Percentiles rank a stretch among this genome's conserved stretches.
Conservation (phyloP, 2,329 filamentous ascomycete species). For the Didymella sp. region DNA sequence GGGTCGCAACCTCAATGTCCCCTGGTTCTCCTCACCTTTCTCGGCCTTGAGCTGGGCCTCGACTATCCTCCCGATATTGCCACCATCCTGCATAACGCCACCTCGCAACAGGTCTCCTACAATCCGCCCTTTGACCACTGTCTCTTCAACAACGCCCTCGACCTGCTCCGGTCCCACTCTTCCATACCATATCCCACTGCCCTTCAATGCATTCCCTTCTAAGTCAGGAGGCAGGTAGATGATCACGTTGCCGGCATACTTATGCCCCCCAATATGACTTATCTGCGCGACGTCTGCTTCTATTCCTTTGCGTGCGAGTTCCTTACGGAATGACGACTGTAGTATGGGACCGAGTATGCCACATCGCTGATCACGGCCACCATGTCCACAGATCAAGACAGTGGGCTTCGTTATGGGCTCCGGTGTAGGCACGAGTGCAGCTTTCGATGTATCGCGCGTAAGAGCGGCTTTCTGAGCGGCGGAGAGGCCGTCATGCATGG, state of each 20-base stretch:
- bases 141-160: slow-evolving; percentile 76
- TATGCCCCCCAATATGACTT: slow-evolving; percentile 84
- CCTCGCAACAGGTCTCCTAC: slow-evolving; percentile 76
- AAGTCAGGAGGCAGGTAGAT: slow-evolving; percentile 72
- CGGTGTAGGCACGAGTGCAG: slow-evolving; percentile 61
- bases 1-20: slow-evolving; percentile 25
- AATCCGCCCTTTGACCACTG: slow-evolving; percentile 70
- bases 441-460: slow-evolving; percentile 57
- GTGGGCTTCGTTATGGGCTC: slow-evolving; percentile 45
- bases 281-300: slow-evolving; percentile 71
- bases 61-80: slow-evolving; percentile 39
- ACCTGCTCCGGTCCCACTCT: slow-evolving; percentile 77
- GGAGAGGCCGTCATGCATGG: slow-evolving; percentile 65
- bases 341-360: slow-evolving; percentile 80
- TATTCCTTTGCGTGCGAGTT: slow-evolving; percentile 60
- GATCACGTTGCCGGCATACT: slow-evolving; percentile 85
- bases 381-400: slow-evolving; percentile 88
- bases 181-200: slow-evolving; percentile 83
- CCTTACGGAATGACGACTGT: slow-evolving; percentile 70
- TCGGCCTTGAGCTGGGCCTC: slow-evolving; percentile 42
- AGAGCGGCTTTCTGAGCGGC: slow-evolving; percentile 56
- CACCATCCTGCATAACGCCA: slow-evolving; percentile 58
- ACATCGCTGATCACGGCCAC: slow-evolving; percentile 80
- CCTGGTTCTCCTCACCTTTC: slow-evolving; percentile 34
- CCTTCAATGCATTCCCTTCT: slow-evolving; percentile 64